These are phyloP conservation scores for Colletotrichum musicola DNA, from an alignment of 2,329 filamentous ascomycete species.

Conservation along the genomic window DNA sequence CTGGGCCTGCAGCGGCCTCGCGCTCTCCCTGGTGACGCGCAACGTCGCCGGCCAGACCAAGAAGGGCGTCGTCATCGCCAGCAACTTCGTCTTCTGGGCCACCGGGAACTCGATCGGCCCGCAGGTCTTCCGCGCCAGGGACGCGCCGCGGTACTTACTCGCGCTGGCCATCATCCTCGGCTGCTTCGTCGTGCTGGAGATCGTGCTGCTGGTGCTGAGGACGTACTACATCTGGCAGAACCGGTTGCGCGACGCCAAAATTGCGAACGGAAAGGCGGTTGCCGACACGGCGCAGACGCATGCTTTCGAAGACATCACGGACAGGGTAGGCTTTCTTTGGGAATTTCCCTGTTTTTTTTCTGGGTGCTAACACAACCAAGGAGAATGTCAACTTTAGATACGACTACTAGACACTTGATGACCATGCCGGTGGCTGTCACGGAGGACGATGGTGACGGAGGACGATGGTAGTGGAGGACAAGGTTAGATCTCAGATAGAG, in stretches of 20 bases:
- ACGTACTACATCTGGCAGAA: slow-evolving; percentile 34
- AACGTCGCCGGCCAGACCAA: slow-evolving; percentile 60
- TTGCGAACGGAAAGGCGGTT: slow-evolving; percentile 15
- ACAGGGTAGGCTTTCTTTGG: slow-evolving; percentile 70
- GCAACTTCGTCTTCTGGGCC: slow-evolving; percentile 57
- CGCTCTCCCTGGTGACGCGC: slow-evolving; percentile 55
- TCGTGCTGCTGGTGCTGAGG: slow-evolving; percentile 15
- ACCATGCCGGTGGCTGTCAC: too few relatives aligned
- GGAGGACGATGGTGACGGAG: too few relatives aligned
- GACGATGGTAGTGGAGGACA: too few relatives aligned
- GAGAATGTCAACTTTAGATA: slow-evolving; percentile 34
- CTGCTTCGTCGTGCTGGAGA: slow-evolving; percentile 20
- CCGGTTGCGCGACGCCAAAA: slow-evolving; percentile 25
- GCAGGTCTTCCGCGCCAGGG: slow-evolving; percentile 51
- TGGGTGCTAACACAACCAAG: slow-evolving; percentile 1
- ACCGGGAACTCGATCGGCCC: slow-evolving; percentile 58
- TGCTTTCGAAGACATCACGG: slow-evolving; percentile 74
- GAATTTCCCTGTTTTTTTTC: slow-evolving; percentile 56
- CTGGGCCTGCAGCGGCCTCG: slow-evolving; percentile 55
- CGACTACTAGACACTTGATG: slow-evolving; percentile 1
- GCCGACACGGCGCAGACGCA: slow-evolving; percentile 47
- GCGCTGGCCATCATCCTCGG: slow-evolving; percentile 18
- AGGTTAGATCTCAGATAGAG: too few relatives aligned
- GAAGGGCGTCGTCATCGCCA: slow-evolving; percentile 55
- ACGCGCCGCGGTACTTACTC: slow-evolving; percentile 50